These are phyloP conservation scores for Ochetophila trinervis DNA, from an alignment of 306 rosid species.

Conservation along the genomic window DNA sequence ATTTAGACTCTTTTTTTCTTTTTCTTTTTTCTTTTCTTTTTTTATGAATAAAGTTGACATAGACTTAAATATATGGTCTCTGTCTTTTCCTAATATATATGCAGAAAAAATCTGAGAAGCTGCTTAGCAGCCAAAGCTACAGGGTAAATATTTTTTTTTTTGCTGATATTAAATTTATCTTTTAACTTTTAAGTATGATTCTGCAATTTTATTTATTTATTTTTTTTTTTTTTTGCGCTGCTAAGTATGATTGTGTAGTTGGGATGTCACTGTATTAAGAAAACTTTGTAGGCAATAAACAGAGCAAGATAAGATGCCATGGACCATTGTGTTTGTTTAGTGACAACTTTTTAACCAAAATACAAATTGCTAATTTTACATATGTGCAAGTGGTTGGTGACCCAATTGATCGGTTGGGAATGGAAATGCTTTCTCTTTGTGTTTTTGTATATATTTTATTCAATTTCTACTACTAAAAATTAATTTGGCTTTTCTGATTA, in stretches of 20 bases:
- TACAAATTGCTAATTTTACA: background rate
- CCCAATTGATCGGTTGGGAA: no score
- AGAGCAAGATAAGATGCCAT: conserved; percentile 18
- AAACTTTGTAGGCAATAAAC: background rate
- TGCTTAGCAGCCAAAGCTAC: background rate
- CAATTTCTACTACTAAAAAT: background rate
- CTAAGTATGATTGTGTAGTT: conserved; percentile 3
- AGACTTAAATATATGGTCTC: no score
- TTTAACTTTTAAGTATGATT: no score
- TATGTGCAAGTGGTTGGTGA: no score
- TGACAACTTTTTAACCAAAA: background rate
- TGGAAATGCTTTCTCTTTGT: background rate
- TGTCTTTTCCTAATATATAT: no score
- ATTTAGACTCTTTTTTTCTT: no score
- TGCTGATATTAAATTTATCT: no score
- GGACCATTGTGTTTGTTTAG: conserved; percentile 1
- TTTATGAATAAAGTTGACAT: no score
- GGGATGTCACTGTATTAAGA: conserved; percentile 5
- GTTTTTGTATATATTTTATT: background rate
- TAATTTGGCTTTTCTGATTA: background rate
- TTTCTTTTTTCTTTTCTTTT: no score
- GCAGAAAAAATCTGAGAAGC: no score
- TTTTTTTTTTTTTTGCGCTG: no score
- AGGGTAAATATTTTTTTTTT: background rate
- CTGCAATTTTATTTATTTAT: no score